Conservation (phyloP, 768 basidiomycete species). For the Boletus speciosus region DNA sequence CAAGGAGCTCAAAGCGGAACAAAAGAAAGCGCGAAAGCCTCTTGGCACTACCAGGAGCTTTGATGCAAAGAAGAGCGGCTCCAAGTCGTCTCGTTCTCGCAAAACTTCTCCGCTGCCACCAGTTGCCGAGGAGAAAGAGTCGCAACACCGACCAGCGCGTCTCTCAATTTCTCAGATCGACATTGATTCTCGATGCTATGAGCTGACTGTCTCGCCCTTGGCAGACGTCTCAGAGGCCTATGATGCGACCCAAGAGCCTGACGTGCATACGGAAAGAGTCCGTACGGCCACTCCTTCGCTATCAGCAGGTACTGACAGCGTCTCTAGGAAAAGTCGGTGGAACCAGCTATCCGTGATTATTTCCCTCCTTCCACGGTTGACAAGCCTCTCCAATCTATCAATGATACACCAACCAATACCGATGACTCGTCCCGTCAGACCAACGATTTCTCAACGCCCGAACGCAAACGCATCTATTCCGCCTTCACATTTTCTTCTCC, state of each 20-base stretch:
- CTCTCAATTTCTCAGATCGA: conserved; percentile 44
- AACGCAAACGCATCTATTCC: conserved; percentile 67
- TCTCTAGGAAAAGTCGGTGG: conserved; percentile 48
- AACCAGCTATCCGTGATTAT: conserved; percentile 58
- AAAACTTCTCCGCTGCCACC: conserved; percentile 60
- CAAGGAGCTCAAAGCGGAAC: conserved; percentile 42
- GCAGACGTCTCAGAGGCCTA: conserved; percentile 76
- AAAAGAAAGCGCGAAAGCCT: conserved; percentile 61
- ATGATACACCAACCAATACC: conserved; percentile 26
- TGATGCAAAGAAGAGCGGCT: conserved; percentile 41
- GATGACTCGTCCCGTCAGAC: conserved; percentile 63
- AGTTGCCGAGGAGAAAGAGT: conserved; percentile 50
- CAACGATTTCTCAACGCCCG: conserved; percentile 68
- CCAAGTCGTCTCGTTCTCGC: conserved; percentile 33
- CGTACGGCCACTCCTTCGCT: conserved; percentile 17
- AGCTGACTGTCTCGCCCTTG: conserved; percentile 72
- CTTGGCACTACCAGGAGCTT: conserved; percentile 19
- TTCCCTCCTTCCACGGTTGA: conserved; percentile 29
- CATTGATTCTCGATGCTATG: conserved; percentile 75
- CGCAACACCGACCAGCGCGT: conserved; percentile 26
- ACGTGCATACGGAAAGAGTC: conserved; percentile 49
- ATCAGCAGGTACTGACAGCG: background rate
- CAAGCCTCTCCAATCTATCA: conserved; percentile 30
- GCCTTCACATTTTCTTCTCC: conserved; percentile 80
- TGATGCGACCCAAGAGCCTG: conserved; percentile 42